Conservation (phyloP, 305 asterid species). For the Solanum aculeatissimum region DNA sequence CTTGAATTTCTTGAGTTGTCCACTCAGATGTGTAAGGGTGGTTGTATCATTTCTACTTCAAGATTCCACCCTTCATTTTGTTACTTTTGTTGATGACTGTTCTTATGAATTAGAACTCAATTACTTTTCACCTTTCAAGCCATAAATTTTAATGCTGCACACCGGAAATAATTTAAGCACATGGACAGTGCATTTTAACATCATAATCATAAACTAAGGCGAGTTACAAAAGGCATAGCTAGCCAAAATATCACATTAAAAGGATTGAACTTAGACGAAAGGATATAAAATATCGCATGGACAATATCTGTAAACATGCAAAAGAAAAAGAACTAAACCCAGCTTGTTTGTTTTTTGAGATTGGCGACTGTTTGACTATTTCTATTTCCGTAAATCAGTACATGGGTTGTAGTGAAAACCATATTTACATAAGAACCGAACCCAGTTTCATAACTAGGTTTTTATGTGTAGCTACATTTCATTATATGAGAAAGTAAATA, state of each 20-base stretch:
- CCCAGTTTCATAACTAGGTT: background rate
- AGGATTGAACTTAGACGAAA: background rate
- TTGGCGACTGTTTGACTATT: too few relatives aligned
- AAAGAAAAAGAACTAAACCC: background rate
- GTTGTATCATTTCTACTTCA: background rate
- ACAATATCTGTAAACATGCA: background rate
- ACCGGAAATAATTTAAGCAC: background rate
- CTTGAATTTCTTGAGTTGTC: background rate
- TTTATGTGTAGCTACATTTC: background rate
- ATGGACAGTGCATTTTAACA: background rate
- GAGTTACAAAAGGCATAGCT: background rate
- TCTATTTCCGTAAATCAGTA: too few relatives aligned
- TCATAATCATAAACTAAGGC: background rate
- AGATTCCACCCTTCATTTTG: background rate
- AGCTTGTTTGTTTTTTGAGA: background rate
- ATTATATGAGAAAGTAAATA: constrained; percentile 5
- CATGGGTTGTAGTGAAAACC: too few relatives aligned
- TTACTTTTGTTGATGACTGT: background rate
- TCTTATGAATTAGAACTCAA: background rate
- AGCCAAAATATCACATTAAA: background rate
- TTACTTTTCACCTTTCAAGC: background rate
- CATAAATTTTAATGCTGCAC: background rate
- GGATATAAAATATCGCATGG: background rate
- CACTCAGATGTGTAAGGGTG: background rate
- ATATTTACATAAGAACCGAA: background rate